These are phyloP conservation scores for Lepidium africanum DNA, from an alignment of 345 rosid species.

Conservation along the genomic window DNA sequence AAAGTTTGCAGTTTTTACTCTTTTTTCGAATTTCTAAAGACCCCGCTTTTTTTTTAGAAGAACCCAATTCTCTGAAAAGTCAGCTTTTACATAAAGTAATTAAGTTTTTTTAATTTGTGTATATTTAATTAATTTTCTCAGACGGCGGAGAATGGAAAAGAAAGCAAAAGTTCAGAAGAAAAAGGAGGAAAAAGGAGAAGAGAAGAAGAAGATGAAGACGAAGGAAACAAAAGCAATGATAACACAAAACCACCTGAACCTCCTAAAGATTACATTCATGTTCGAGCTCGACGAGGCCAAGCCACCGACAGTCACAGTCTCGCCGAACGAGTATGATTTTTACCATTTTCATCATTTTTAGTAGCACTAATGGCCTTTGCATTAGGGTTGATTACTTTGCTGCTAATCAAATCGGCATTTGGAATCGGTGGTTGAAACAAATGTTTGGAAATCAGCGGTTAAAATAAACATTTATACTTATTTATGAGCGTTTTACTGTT, in stretches of 20 bases:
- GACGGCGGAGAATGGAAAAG: slow-evolving; percentile 32
- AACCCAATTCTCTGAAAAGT: neutral
- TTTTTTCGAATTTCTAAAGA: neutral
- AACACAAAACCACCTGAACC: slow-evolving; percentile 43
- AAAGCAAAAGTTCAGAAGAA: slow-evolving; percentile 25
- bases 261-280: slow-evolving; percentile 78
- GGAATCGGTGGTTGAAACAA: too few species aligned
- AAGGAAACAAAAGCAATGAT: neutral
- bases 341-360: neutral
- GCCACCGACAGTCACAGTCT: slow-evolving; percentile 98
- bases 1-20: neutral
- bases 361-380: too few species aligned
- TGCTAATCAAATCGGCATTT: too few species aligned
- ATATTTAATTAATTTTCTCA: neutral
- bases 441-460: too few species aligned
- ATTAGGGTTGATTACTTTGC: too few species aligned
- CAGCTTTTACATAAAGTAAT: slow-evolving; percentile 1
- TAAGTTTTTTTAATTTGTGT: neutral
- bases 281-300: slow-evolving; percentile 91
- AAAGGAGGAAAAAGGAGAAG: slow-evolving; percentile 27
- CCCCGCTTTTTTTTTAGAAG: neutral
- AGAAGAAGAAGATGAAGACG: slow-evolving; percentile 1
- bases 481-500: too few species aligned
- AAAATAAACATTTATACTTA: too few species aligned
- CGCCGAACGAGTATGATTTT: slow-evolving; percentile 69